Evolutionary conservation across 192 early-diverging fungal species (phyloP).

Genomic region (Coemansia sp.): DNA sequence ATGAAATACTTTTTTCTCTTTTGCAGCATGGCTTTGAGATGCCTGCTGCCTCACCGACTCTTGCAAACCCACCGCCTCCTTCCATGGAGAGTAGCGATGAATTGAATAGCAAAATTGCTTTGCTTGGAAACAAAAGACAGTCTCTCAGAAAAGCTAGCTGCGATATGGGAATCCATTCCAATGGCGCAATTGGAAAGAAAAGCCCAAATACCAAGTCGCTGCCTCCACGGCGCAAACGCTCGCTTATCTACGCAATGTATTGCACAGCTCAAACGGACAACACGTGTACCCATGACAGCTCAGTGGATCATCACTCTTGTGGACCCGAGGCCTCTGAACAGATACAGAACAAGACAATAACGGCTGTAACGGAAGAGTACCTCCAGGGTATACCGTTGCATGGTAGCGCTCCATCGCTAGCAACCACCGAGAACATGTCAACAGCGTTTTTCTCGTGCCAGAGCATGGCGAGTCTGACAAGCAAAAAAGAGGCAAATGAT

Average conservation of each 20-base stretch:
- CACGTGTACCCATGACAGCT: not conserved
- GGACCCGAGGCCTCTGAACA: not conserved
- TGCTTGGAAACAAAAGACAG: not conserved
- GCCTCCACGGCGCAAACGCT: conserved; percentile 44
- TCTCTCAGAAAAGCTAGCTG: not conserved
- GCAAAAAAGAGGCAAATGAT: not conserved
- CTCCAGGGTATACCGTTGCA: conserved; percentile 4
- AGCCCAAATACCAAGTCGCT: conserved; percentile 2
- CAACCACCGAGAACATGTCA: conserved; percentile 15
- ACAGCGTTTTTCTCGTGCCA: conserved; percentile 33
- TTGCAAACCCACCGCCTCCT: not conserved
- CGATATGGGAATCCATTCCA: not conserved
- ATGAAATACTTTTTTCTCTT: conserved; percentile 2
- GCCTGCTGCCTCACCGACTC: conserved; percentile 2
- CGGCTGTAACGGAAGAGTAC: not conserved
- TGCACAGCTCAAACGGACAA: conserved; percentile 27
- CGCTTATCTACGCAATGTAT: conserved; percentile 53
- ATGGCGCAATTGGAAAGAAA: not conserved
- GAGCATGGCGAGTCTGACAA: conserved; percentile 17
- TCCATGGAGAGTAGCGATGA: not conserved
- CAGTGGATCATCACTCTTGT: not conserved
- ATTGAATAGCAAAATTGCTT: not conserved
- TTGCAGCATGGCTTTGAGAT: conserved; percentile 6
- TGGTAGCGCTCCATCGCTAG: conserved; percentile 1
- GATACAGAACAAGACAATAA: not conserved